These are phyloP conservation scores for Cytidiella melzeri DNA, from an alignment of 768 basidiomycete species.

Conservation along the genomic window DNA sequence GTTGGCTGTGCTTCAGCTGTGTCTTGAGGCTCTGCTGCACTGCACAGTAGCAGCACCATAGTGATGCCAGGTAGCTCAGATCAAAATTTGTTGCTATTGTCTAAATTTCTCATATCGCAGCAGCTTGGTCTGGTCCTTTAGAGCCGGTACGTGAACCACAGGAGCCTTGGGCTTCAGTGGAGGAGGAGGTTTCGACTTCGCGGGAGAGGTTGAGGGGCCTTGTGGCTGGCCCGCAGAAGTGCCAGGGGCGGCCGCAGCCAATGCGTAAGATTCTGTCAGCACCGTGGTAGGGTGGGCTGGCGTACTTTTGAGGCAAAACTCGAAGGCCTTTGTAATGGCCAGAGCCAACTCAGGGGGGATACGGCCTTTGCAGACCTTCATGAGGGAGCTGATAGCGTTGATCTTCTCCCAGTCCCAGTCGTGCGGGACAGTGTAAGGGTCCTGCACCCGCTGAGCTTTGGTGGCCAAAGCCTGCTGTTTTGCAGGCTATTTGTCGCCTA, in stretches of 20 bases:
- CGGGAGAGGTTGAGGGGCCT: neutral
- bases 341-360: constrained; percentile 3
- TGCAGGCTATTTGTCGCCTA: neutral
- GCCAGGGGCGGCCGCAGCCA: neutral
- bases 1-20: too few species aligned
- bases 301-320: too few species aligned
- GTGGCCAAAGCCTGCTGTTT: too few species aligned
- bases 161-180: constrained; percentile 1
- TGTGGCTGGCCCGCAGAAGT: neutral
- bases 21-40: too few species aligned
- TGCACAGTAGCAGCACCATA: too few species aligned
- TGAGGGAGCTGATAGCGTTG: neutral
- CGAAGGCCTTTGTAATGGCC: constrained; percentile 2
- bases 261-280: neutral
- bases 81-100: too few species aligned
- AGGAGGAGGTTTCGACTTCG: neutral
- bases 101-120: neutral
- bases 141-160: neutral
- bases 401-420: neutral
- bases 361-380: too few species aligned
- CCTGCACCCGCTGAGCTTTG: too few species aligned
- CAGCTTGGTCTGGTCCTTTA: too few species aligned
- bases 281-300: too few species aligned
- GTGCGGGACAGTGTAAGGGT: neutral
- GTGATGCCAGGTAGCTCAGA: too few species aligned